Conservation (phyloP, 768 basidiomycete species). For the Suillus luteus region DNA sequence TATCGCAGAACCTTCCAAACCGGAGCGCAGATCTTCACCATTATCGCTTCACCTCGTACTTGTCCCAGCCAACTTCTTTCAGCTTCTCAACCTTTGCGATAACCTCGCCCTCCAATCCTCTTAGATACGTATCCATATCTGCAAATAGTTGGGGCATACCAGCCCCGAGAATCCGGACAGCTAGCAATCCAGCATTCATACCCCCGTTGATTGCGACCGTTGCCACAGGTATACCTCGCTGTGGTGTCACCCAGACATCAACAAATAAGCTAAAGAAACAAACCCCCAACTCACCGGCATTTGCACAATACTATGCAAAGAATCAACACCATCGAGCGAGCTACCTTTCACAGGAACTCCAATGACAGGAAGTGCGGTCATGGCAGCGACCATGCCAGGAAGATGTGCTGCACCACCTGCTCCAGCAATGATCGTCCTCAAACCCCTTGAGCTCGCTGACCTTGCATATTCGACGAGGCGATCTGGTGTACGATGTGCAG, state of each 20-base stretch:
- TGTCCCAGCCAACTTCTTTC: constrained; percentile 83
- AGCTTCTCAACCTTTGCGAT: constrained; percentile 76
- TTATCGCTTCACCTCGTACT: constrained; percentile 55
- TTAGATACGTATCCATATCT: constrained; percentile 76
- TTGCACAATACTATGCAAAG: constrained; percentile 96
- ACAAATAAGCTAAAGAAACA: background rate
- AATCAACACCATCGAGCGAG: constrained; percentile 92
- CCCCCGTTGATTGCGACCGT: constrained; percentile 97
- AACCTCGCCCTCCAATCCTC: constrained; percentile 71
- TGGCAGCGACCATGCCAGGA: constrained; percentile 96
- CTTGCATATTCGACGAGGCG: constrained; percentile 82
- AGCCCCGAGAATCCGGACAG: constrained; percentile 84
- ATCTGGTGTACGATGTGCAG: constrained; percentile 93
- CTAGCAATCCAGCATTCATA: constrained; percentile 89
- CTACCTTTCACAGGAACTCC: constrained; percentile 98
- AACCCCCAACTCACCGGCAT: constrained; percentile 78
- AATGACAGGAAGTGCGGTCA: constrained; percentile 90
- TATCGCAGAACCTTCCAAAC: background rate
- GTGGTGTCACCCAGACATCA: constrained; percentile 5
- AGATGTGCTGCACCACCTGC: constrained; percentile 99
- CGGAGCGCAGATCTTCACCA: background rate
- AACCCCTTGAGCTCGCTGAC: constrained; percentile 64
- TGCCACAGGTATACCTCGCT: constrained; percentile 97
- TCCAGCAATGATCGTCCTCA: constrained; percentile 85
- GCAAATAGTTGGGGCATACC: constrained; percentile 65